These are phyloP conservation scores for Plasmodium berghei DNA, from an alignment of 169 alveolate species.

Conservation along the genomic window DNA sequence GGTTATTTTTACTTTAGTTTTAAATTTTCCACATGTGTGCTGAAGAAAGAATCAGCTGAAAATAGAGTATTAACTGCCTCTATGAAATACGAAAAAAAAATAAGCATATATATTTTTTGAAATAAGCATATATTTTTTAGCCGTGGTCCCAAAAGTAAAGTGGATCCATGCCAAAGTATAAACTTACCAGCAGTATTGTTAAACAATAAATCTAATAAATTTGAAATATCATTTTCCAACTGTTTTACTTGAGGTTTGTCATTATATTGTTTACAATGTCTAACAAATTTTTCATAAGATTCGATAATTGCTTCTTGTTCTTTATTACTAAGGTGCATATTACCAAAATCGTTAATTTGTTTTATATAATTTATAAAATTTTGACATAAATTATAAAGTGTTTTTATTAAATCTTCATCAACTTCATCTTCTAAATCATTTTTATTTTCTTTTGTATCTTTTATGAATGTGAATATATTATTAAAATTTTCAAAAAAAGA, in stretches of 20 bases:
- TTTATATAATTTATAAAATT: slow-evolving; percentile 50
- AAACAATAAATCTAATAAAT: slow-evolving; percentile 51
- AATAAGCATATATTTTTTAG: background rate
- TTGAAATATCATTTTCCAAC: slow-evolving; percentile 68
- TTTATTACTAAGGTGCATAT: slow-evolving; percentile 36
- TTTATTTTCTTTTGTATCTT: slow-evolving; percentile 62
- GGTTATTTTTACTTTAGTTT: slow-evolving; percentile 39
- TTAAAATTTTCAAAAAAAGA: slow-evolving; percentile 33
- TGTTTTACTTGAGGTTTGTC: slow-evolving; percentile 66
- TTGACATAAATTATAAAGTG: slow-evolving; percentile 58
- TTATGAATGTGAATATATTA: slow-evolving; percentile 40
- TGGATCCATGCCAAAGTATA: background rate
- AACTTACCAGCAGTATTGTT: slow-evolving; percentile 64
- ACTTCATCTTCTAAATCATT: slow-evolving; percentile 71
- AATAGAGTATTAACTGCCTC: slow-evolving; percentile 62
- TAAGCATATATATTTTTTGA: background rate
- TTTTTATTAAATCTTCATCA: slow-evolving; percentile 66
- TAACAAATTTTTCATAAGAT: slow-evolving; percentile 65
- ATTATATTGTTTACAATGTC: slow-evolving; percentile 63
- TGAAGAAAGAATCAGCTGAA: slow-evolving; percentile 64
- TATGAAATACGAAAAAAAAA: background rate
- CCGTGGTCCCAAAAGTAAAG: background rate
- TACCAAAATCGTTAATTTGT: slow-evolving; percentile 55
- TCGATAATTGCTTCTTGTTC: slow-evolving; percentile 60
- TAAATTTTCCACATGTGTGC: slow-evolving; percentile 67